phyloP scores from a whole-genome alignment of 176 grass and related monocot species.

The Luzula sylvatica region DNA sequence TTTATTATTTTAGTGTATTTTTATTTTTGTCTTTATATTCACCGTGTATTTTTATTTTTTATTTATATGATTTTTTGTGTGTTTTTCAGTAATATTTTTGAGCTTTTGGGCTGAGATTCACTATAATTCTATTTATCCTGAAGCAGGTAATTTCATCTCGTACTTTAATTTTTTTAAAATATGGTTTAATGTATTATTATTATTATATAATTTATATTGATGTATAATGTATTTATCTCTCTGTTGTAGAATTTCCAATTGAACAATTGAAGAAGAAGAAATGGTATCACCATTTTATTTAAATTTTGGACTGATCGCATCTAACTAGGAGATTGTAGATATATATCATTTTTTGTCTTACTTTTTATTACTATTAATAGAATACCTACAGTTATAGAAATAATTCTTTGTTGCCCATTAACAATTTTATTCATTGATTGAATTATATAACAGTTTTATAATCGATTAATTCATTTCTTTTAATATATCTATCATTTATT shows the following conservation, averaged over 20 bases:
- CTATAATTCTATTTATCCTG: slow-evolving; percentile 83
- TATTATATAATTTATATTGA: slow-evolving; percentile 1
- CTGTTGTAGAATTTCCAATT: slow-evolving; percentile 49
- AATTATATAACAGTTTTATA: too few relatives aligned
- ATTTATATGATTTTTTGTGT: not conserved
- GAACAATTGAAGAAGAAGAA: slow-evolving; percentile 42
- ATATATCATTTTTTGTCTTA: not conserved
- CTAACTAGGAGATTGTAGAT: not conserved
- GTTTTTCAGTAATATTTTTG: slow-evolving; percentile 68
- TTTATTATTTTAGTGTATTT: not conserved
- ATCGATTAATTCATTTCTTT: too few relatives aligned
- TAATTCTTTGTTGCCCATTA: not conserved
- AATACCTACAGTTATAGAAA: too few relatives aligned
- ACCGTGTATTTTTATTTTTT: not conserved
- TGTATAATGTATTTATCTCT: too few relatives aligned
- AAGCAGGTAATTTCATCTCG: slow-evolving; percentile 52
- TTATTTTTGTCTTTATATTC: not conserved
- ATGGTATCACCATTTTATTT: slow-evolving; percentile 52
- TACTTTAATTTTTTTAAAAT: not conserved
- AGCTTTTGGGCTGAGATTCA: slow-evolving; percentile 92
- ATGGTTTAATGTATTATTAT: not conserved
- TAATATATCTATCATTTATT: too few relatives aligned
- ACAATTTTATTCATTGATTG: too few relatives aligned
- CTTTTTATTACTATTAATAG: slow-evolving; percentile 13
- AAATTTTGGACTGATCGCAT: too few relatives aligned